These are phyloP conservation scores for Lactarius vividus DNA, from an alignment of 768 basidiomycete species.

Conservation along the genomic window DNA sequence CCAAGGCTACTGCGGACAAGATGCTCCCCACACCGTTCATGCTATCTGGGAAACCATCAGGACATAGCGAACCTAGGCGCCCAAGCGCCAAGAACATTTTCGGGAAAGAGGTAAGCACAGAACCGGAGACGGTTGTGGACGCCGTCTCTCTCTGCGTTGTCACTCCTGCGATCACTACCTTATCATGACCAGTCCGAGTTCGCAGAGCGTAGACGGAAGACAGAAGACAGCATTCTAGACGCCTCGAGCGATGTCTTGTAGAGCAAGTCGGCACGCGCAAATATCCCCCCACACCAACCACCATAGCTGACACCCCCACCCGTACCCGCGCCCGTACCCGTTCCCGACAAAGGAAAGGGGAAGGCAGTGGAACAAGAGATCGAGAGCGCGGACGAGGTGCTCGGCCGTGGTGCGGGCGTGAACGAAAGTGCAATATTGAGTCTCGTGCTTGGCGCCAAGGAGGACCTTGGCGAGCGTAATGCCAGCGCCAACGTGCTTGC, in stretches of 20 bases:
- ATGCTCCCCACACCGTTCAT: constrained; percentile 60
- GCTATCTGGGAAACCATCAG: constrained; percentile 41
- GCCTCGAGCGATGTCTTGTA: constrained; percentile 63
- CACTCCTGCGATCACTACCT: constrained; percentile 34
- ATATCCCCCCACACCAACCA: constrained; percentile 29
- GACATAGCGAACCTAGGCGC: constrained; percentile 10
- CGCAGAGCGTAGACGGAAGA: not conserved
- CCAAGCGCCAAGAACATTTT: constrained; percentile 37
- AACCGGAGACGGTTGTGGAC: constrained; percentile 14
- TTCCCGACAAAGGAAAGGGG: constrained; percentile 10
- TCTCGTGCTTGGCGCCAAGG: constrained; percentile 40
- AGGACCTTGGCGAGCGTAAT: constrained; percentile 32
- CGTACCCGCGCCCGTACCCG: constrained; percentile 7
- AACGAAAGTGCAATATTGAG: constrained; percentile 53
- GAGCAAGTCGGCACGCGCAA: constrained; percentile 71
- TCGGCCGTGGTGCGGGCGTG: constrained; percentile 24
- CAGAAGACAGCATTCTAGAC: constrained; percentile 72
- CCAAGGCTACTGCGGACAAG: constrained; percentile 45
- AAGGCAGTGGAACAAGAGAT: too few species aligned
- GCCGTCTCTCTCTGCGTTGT: constrained; percentile 34
- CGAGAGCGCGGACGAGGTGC: not conserved
- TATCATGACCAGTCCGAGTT: not conserved
- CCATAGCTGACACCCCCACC: not conserved
- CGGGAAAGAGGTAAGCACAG: constrained; percentile 4
- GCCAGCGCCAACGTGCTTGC: constrained; percentile 32